phyloP scores from a whole-genome alignment of 306 rosid genomes.

The Bauhinia variegata region DNA sequence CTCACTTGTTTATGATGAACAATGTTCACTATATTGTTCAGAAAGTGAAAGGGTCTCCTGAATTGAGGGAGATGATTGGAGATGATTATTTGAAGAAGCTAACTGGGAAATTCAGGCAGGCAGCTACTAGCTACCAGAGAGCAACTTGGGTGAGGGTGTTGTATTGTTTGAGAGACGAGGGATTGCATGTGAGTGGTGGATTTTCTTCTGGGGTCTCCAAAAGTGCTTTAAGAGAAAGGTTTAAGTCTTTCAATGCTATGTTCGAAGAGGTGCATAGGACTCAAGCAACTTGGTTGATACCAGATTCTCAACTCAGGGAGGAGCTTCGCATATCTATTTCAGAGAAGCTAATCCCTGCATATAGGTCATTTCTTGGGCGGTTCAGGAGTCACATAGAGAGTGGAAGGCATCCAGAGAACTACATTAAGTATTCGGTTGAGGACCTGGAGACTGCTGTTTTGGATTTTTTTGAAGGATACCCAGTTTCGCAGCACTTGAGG shows the following conservation, averaged over 20 bases:
- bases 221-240: slow-evolving; percentile 93
- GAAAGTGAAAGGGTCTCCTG: slow-evolving; percentile 86
- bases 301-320: slow-evolving; percentile 94
- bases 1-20: slow-evolving; percentile 91
- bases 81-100: slow-evolving; percentile 84
- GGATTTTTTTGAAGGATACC: slow-evolving; percentile 90
- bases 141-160: slow-evolving; percentile 92
- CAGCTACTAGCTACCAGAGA: slow-evolving; percentile 93
- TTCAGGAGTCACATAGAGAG: slow-evolving; percentile 90
- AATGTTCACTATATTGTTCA: slow-evolving; percentile 97
- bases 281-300: slow-evolving; percentile 86
- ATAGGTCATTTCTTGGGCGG: slow-evolving; percentile 92
- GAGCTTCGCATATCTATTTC: slow-evolving; percentile 84
- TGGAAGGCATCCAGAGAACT: slow-evolving; percentile 93
- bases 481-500: slow-evolving; percentile 77
- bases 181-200: slow-evolving; percentile 84
- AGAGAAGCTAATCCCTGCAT: slow-evolving; percentile 90
- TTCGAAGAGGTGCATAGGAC: slow-evolving; percentile 96
- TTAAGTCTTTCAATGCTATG: slow-evolving; percentile 91
- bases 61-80: slow-evolving; percentile 86
- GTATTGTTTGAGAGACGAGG: slow-evolving; percentile 89
- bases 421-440: slow-evolving; percentile 88
- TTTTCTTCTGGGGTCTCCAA: slow-evolving; percentile 90
- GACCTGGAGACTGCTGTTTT: slow-evolving; percentile 77
- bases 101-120: slow-evolving; percentile 81